Percentiles rank a stretch among this genome's conserved stretches.
Evolutionary conservation across 805 yeast genomes (phyloP).

Genomic region (Metschnikowia amazonensis): DNA sequence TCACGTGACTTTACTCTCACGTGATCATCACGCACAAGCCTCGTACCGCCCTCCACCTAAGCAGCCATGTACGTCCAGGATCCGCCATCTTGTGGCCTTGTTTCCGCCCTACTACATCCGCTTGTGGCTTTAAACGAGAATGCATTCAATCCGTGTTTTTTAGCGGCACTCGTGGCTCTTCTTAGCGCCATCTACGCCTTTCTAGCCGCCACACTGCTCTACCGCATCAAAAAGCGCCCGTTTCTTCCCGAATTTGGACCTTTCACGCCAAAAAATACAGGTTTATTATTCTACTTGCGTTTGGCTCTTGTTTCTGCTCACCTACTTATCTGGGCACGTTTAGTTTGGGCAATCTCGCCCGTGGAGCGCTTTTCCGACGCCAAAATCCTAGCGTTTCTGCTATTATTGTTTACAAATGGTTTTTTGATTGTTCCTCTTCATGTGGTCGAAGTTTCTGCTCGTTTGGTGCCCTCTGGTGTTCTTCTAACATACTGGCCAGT

Average conservation of each 20-base stretch:
- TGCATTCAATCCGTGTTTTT: constrained; percentile 36
- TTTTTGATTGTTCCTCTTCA: constrained; percentile 40
- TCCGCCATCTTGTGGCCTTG: constrained; percentile 21
- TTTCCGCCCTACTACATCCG: constrained; percentile 16
- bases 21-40: too few relatives aligned
- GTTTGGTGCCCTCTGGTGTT: constrained; percentile 35
- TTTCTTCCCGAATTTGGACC: constrained; percentile 17
- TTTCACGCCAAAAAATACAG: constrained; percentile 22
- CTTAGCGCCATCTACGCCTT: constrained; percentile 10
- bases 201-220: constrained; percentile 3
- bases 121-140: constrained; percentile 26
- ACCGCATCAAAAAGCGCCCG: neutral
- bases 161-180: constrained; percentile 15
- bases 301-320: constrained; percentile 20
- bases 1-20: neutral
- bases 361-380: constrained; percentile 24
- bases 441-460: constrained; percentile 39
- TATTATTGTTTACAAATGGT: constrained; percentile 3
- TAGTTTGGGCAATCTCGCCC: constrained; percentile 15
- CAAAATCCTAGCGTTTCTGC: constrained; percentile 17
- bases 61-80: constrained; percentile 7
- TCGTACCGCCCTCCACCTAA: too few relatives aligned
- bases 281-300: constrained; percentile 24
- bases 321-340: constrained; percentile 12
- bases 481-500: constrained; percentile 40